phyloP scores from a whole-genome alignment of 2,329 filamentous ascomycete genomes.

The Monosporascus cannonballus region DNA sequence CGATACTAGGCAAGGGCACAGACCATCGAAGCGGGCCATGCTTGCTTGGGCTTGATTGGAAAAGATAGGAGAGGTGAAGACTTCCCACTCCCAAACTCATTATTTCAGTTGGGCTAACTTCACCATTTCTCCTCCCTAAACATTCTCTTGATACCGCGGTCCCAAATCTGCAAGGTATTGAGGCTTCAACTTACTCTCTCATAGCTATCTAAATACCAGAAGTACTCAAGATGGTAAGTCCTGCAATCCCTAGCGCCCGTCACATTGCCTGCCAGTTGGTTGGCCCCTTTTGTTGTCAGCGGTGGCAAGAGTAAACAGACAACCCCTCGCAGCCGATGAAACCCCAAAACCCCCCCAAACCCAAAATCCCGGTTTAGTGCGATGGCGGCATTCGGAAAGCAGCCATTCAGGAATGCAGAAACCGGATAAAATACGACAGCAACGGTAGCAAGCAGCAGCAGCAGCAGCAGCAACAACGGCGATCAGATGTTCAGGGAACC shows the following conservation, averaged over 20 bases:
- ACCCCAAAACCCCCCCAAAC: neutral
- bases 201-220: neutral
- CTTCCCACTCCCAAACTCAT: neutral
- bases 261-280: neutral
- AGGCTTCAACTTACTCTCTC: neutral
- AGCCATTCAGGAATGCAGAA: slow-evolving; percentile 15
- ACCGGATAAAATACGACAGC: neutral
- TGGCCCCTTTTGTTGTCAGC: neutral
- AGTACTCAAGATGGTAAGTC: neutral
- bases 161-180: neutral
- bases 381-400: slow-evolving; percentile 11
- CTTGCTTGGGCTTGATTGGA: neutral
- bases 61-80: neutral
- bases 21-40: slow-evolving; percentile 7
- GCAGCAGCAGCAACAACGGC: neutral
- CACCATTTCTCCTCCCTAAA: neutral
- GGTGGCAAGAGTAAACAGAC: neutral
- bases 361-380: slow-evolving; percentile 22
- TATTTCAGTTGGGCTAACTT: neutral
- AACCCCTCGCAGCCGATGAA: neutral
- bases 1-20: slow-evolving; percentile 13
- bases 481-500: neutral
- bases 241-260: neutral
- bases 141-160: neutral
- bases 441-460: neutral